Evolutionary conservation across 352 stramenopile genomes (phyloP).

Genomic region (Phytophthora kernoviae): DNA sequence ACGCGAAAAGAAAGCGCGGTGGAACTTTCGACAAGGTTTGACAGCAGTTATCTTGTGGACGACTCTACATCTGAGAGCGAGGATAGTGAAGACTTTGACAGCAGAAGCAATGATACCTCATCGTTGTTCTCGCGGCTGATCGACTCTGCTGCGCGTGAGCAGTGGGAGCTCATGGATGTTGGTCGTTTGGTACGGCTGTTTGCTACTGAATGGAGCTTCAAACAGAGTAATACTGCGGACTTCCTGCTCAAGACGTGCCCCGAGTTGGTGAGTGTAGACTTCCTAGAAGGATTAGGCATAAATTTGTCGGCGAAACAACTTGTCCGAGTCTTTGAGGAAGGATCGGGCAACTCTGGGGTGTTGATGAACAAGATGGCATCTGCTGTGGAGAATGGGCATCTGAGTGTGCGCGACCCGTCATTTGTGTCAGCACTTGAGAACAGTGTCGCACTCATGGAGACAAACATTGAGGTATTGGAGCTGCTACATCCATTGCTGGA

Average conservation of each 20-base stretch:
- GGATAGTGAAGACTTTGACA: slow-evolving; percentile 15
- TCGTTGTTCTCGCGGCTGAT: slow-evolving; percentile 80
- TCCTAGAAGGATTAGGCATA: slow-evolving; percentile 78
- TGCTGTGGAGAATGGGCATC: slow-evolving; percentile 70
- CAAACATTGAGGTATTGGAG: slow-evolving; percentile 68
- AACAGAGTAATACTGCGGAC: slow-evolving; percentile 56
- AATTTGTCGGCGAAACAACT: slow-evolving; percentile 58
- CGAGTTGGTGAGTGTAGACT: slow-evolving; percentile 87
- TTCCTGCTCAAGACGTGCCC: slow-evolving; percentile 71
- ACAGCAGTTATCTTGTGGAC: slow-evolving; percentile 12
- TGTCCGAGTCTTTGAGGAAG: slow-evolving; percentile 69
- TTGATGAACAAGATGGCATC: slow-evolving; percentile 80
- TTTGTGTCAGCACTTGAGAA: slow-evolving; percentile 35
- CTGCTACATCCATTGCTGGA: slow-evolving; percentile 74
- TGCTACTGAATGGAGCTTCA: slow-evolving; percentile 55
- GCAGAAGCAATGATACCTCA: slow-evolving; percentile 6
- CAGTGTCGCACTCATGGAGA: slow-evolving; percentile 36
- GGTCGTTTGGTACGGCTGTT: slow-evolving; percentile 84
- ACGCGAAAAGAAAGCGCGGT: slow-evolving; percentile 2
- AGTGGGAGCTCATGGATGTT: slow-evolving; percentile 82
- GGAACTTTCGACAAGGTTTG: background rate
- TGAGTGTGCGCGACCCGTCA: slow-evolving; percentile 58
- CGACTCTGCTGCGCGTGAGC: slow-evolving; percentile 71
- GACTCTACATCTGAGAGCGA: slow-evolving; percentile 31
- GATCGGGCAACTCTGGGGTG: slow-evolving; percentile 59